Percentiles rank a stretch among this genome's conserved stretches.
Conservation (phyloP, 495 filamentous ascomycete species). For the Friedmanniomyces endolithicus region DNA sequence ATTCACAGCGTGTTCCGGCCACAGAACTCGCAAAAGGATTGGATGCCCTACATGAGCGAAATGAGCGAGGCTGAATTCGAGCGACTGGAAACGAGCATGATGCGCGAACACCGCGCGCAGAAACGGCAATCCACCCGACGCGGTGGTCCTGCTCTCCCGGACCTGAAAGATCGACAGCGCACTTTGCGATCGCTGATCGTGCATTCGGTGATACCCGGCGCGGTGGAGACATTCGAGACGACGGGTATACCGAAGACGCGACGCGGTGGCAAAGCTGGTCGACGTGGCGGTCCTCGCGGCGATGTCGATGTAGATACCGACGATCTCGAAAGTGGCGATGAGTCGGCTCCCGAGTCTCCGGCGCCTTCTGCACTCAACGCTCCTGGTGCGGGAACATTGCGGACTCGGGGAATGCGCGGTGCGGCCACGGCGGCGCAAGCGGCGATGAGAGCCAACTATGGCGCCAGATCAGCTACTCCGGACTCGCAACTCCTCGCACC, state of each 20-base stretch:
- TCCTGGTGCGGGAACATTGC: constrained; percentile 47
- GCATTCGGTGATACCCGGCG: constrained; percentile 79
- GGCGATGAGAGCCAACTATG: constrained; percentile 58
- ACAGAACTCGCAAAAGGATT: constrained; percentile 83
- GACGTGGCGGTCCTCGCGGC: constrained; percentile 38
- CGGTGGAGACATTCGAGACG: constrained; percentile 65
- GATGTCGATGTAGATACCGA: constrained; percentile 73
- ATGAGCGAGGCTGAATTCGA: constrained; percentile 80
- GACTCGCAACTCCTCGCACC: constrained; percentile 44
- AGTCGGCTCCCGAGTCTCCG: constrained; percentile 76
- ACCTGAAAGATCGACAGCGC: constrained; percentile 86
- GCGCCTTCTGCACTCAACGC: constrained; percentile 44
- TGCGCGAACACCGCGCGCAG: constrained; percentile 82
- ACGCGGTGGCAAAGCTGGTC: constrained; percentile 40
- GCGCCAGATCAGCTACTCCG: constrained; percentile 71
- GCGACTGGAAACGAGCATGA: constrained; percentile 79
- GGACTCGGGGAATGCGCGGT: constrained; percentile 76
- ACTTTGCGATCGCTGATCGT: constrained; percentile 86
- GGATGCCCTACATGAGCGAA: constrained; percentile 83
- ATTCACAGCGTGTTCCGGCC: constrained; percentile 73
- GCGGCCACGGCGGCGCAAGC: constrained; percentile 72
- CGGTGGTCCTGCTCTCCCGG: constrained; percentile 85
- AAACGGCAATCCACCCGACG: constrained; percentile 90
- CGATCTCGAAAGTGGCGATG: constrained; percentile 75
- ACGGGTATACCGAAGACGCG: constrained; percentile 71